These are phyloP conservation scores for Sclerotinia spermophila DNA, from an alignment of 2,329 filamentous ascomycete genomes.

Conservation along the genomic window DNA sequence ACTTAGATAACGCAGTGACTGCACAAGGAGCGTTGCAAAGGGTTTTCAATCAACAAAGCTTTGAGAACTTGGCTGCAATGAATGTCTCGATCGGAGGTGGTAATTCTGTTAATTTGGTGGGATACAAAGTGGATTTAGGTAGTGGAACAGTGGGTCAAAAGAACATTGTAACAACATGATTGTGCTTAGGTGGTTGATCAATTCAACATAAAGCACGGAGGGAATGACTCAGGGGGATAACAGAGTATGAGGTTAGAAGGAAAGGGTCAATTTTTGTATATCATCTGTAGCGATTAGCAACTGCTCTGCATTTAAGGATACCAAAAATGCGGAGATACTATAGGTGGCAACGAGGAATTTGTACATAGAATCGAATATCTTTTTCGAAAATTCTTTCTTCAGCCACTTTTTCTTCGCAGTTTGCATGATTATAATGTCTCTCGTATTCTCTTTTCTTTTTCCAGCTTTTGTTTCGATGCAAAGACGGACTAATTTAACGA, in stretches of 20 bases:
- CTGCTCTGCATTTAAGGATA: slow-evolving; percentile 9
- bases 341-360: background rate
- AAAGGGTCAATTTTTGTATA: slow-evolving; percentile 18
- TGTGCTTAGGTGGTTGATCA: background rate
- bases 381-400: background rate
- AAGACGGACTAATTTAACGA: background rate
- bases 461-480: background rate
- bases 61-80: slow-evolving; percentile 23
- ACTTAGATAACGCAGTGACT: slow-evolving; percentile 47
- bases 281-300: slow-evolving; percentile 10
- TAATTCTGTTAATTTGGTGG: slow-evolving; percentile 29
- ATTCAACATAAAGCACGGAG: background rate
- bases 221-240: background rate
- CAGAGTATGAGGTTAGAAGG: background rate
- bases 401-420: background rate
- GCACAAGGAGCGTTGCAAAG: slow-evolving; percentile 53
- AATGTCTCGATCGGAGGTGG: slow-evolving; percentile 33
- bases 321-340: slow-evolving; percentile 1
- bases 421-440: background rate
- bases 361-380: slow-evolving; percentile 5
- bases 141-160: background rate
- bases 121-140: slow-evolving; percentile 9
- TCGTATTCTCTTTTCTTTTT: background rate
- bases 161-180: background rate
- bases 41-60: slow-evolving; percentile 45